Conservation (phyloP, 495 filamentous ascomycete species). For the Aspergillus leporis region DNA sequence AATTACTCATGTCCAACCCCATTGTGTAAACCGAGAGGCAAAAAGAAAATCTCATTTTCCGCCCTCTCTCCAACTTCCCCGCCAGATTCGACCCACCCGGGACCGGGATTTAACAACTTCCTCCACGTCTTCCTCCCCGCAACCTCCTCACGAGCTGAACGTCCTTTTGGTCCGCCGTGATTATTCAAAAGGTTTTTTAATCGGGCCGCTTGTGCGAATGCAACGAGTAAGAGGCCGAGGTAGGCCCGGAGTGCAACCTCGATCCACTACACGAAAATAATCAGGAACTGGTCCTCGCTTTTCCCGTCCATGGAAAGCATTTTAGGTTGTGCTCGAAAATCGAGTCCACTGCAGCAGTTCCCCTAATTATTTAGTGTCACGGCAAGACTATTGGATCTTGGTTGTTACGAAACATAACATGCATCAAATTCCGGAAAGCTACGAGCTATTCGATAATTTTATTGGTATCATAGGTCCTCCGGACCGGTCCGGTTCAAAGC, state of each 20-base stretch:
- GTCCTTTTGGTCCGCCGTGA: background rate
- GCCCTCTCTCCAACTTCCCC: background rate
- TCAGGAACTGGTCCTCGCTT: background rate
- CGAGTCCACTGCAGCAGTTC: background rate
- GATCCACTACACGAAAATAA: constrained; percentile 9
- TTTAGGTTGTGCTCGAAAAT: background rate
- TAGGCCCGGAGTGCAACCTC: constrained; percentile 1
- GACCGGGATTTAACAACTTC: background rate
- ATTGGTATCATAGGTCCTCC: background rate
- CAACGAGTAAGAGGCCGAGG: constrained; percentile 1
- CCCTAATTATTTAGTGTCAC: background rate
- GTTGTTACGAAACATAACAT: background rate
- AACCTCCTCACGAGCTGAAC: constrained; percentile 1
- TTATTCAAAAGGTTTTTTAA: background rate
- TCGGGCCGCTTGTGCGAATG: background rate
- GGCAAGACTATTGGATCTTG: background rate
- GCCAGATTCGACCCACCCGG: constrained; percentile 1
- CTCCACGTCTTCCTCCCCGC: background rate
- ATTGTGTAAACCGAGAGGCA: background rate
- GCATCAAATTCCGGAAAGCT: background rate
- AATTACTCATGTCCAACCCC: background rate
- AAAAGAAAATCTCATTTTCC: background rate
- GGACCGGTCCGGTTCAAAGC: background rate
- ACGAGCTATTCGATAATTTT: background rate
- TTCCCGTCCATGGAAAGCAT: background rate